Evolutionary conservation across 768 basidiomycete genomes (phyloP), one percentile per base, ranked within the genome.

Genomic region (Boletus coccyginus): DNA sequence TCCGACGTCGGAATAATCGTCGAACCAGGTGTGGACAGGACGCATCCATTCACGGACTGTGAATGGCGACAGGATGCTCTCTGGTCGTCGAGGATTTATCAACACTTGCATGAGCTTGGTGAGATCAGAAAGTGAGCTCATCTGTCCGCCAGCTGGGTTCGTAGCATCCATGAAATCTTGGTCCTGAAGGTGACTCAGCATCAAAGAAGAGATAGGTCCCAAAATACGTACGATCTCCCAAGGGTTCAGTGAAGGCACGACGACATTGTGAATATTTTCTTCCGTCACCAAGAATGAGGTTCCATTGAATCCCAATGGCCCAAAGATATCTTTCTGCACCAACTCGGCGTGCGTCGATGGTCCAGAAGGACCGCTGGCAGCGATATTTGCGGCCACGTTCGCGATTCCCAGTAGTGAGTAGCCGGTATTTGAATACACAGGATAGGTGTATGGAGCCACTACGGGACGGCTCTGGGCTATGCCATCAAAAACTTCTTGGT

Each of bases 101-200:
- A 83, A 61, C 5, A 74, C 73, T 51, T 76, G 75, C 72, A 79
- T 78, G 45, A 80, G 49, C 7, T 62, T 76, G 16, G 66, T 64
- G 9, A 80, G 66, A 59, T 84, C 83, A 1, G 73, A 61, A 12
- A 84, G 67, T 0, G 81, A 82, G 56, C 76, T 74, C 60, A 78
- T 80, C 57, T 84, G 82, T 3, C 81, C 82, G 3, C 76, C 81
- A 3, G 77, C 62, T 3, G 81, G 71, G 54, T 81, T 79, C 57
- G 64, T 64, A 0, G 72, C 63, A 47, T 77, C 76, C 17, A 65
- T 55, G 54, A 81, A 73, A 49, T 73, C 70, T 13, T 65, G 61
- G 51, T 81, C 78, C 73, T 79, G 41, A 24, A n/a, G 21, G 2
- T 10, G 21, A 40, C 19, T 63, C 31, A 52, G 42, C 8, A 19